Base-by-base conservation (phyloP, 2,329 filamentous ascomycete species). In the Colletotrichum eleusines region DNA sequence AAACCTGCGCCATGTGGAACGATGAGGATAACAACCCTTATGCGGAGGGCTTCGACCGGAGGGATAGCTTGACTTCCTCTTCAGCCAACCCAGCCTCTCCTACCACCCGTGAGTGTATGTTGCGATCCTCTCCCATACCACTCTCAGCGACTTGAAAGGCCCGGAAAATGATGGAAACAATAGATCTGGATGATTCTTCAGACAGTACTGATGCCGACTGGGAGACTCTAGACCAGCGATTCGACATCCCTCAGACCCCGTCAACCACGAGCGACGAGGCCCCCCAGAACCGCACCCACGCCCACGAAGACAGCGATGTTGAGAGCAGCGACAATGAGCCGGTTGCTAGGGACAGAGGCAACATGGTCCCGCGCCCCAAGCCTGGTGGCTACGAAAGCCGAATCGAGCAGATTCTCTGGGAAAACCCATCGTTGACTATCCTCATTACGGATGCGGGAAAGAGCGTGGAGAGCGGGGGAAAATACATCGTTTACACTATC, bases 11-110 rank as follows among this genome's bases (percentile, higher is more conserved):
- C 75, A 98, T 98, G 95, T 98, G 95, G 95, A 97, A 98, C 87
- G 95, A 98, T 86, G 95, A 98, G 84, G 94, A 98, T 79, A 98
- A 98, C 84, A 98, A 98, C 81, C 95, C 95, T 6, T 98, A 98
- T 79, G 95, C 94, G 74, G 89, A 86, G 77, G 95, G 94, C 81
- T 98, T 97, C 84, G 93, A 96, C 81, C 92, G 93, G 76, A 90
- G 93, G 77, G 93, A 97, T 81, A 93, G 93, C 73, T 90, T 92
- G 80, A 87, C 90, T 55, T 94, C 91, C 35, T 91, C 91, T 40
- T 84, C 86, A 53, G 85, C 86, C 26, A 90, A 92, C 78, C 89
- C 91, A 28, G 84, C 89, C 65, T 92, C 91, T 48, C 90, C 91
- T 57, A 82, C 80, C 53, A 79, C 83, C 63, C 86, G 81, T 79